Conservation (phyloP, 768 basidiomycete species). For the Leucocoprinus leucothites region DNA sequence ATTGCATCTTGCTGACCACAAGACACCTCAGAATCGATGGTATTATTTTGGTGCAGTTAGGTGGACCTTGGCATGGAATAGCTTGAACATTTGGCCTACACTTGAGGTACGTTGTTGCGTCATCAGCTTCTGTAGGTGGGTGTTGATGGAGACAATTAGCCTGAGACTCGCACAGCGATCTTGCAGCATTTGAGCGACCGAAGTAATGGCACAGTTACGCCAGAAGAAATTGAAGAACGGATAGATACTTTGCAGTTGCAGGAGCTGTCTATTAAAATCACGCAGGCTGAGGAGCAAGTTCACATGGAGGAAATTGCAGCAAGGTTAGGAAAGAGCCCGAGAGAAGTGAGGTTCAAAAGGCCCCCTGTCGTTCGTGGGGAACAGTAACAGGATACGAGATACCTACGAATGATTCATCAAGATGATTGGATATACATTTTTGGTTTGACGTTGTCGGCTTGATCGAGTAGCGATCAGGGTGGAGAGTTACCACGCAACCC, state of each 20-base stretch:
- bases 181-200: slow-evolving; percentile 31
- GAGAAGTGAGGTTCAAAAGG: not conserved
- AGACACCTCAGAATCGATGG: slow-evolving; percentile 38
- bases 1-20: slow-evolving; percentile 4
- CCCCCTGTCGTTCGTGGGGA: not conserved
- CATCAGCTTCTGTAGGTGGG: not conserved
- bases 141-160: slow-evolving; percentile 7
- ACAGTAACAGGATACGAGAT: no score
- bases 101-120: slow-evolving; percentile 18
- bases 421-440: no score
- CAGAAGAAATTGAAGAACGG: slow-evolving; percentile 30
- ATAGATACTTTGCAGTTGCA: slow-evolving; percentile 40
- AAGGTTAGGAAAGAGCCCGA: not conserved
- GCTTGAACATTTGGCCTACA: slow-evolving; percentile 33
- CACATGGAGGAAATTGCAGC: slow-evolving; percentile 9
- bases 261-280: slow-evolving; percentile 41
- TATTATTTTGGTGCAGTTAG: slow-evolving; percentile 48
- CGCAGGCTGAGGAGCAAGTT: slow-evolving; percentile 9
- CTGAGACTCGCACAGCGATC: slow-evolving; percentile 21
- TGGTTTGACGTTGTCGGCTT: not conserved
- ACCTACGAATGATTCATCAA: no score
- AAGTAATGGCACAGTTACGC: slow-evolving; percentile 27
- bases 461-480: not conserved
- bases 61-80: slow-evolving; percentile 33
- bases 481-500: slow-evolving; percentile 7